Percentiles rank a stretch among this genome's conserved stretches.
phyloP scores from a whole-genome alignment of 257 asterid genomes.

The Solanum pinnatisectum region DNA sequence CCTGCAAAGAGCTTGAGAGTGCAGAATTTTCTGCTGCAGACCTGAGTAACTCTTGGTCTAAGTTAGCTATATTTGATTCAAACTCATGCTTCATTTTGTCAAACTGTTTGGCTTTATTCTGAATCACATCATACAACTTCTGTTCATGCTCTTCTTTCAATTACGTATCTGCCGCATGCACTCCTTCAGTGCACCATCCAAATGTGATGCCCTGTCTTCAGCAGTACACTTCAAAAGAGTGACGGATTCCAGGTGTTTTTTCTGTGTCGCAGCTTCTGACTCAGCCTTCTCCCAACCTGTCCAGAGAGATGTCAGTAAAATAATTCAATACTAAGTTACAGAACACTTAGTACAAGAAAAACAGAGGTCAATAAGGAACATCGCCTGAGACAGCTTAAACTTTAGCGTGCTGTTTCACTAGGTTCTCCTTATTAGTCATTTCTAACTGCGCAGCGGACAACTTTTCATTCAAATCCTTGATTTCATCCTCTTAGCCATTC shows the following conservation, averaged over 20 bases:
- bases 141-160: conserved; percentile 79
- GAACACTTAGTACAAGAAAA: not conserved
- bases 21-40: conserved; percentile 83
- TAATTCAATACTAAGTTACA: not conserved
- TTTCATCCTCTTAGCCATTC: conserved; percentile 29
- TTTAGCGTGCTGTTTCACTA: conserved; percentile 90
- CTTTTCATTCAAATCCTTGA: conserved; percentile 65
- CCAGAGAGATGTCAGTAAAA: not conserved
- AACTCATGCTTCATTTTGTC: conserved; percentile 75
- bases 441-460: conserved; percentile 62
- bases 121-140: conserved; percentile 54
- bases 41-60: conserved; percentile 65
- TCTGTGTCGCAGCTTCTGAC: no score
- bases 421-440: conserved; percentile 58
- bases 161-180: conserved; percentile 86
- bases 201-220: conserved; percentile 77
- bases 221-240: conserved; percentile 80
- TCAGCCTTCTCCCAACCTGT: conserved; percentile 78
- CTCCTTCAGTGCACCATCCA: conserved; percentile 92
- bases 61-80: conserved; percentile 46
- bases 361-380: not conserved
- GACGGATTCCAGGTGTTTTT: conserved; percentile 66
- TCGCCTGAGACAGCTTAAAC: conserved; percentile 93
- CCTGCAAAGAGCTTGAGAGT: conserved; percentile 88
- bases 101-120: conserved; percentile 52